Conservation (phyloP, 140 eudicot species). For the Eryngium alpinum region DNA sequence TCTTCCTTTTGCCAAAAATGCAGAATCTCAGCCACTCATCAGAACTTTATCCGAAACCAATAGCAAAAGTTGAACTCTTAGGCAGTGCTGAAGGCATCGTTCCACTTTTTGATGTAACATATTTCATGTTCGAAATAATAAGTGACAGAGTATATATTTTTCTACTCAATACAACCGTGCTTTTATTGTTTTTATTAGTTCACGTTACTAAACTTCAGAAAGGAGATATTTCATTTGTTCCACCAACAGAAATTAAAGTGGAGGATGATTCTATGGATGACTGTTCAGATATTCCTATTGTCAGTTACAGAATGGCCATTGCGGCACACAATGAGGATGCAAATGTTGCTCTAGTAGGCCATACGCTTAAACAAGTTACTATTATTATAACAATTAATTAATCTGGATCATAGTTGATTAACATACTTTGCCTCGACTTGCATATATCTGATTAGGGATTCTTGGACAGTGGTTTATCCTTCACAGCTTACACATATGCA, state of each 20-base stretch:
- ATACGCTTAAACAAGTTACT: conserved; percentile 23
- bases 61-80: conserved; percentile 47
- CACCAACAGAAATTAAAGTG: conserved; percentile 17
- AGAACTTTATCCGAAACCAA: conserved; percentile 42
- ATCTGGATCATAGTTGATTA: neutral
- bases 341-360: conserved; percentile 77
- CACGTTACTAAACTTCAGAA: conserved; percentile 73
- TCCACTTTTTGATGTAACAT: conserved; percentile 55
- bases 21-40: conserved; percentile 45
- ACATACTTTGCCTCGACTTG: conserved; percentile 10
- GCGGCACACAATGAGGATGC: conserved; percentile 97
- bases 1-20: conserved; percentile 63
- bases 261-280: conserved; percentile 51
- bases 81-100: conserved; percentile 68
- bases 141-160: neutral
- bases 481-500: conserved; percentile 92
- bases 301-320: conserved; percentile 64
- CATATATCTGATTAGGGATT: conserved; percentile 67
- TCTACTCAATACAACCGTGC: neutral
- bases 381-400: neutral
- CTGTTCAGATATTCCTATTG: conserved; percentile 82
- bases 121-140: neutral
- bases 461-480: conserved; percentile 46
- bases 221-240: conserved; percentile 75
- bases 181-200: conserved; percentile 29